Evolutionary conservation across 768 basidiomycete genomes (phyloP), one percentile per base, ranked within the genome.

Genomic region (Lentinula detonsa): DNA sequence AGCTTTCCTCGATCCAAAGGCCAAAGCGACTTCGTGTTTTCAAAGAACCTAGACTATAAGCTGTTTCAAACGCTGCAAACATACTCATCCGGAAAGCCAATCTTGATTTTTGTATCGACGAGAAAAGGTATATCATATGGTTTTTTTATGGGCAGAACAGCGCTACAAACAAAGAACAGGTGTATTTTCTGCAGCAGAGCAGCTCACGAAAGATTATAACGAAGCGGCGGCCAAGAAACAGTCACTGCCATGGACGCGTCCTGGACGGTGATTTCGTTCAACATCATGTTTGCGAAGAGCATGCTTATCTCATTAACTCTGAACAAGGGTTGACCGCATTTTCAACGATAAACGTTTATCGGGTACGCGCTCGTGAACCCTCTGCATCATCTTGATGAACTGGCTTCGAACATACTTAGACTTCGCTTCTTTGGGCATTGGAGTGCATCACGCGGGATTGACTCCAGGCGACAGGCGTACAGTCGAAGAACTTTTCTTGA

Each of bases 381-480:
- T 21, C 18, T 33, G 28, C 5, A 23, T 10, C 3, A 15, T 35
- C 23, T 18, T 21, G 8, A 18, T 3, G 2, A 33, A 28, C 23
- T 43, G 15, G 31, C 9, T 3, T 5, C 34, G 18, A 21, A 13
- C 4, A 8, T 4, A 21, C 34, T 37, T 65, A 87, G 90, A 80
- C 34, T 77, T 95, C 35, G 86, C 85, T n/a, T 70, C 75, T 1
- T 72, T 71, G 57, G 97, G 96, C 1, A 85, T 98, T 52, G 94
- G 93, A 10, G 82, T 93, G 6, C 96, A 99, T 69, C 95, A 98
- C 69, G 96, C 95, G 4, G 96, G 96, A 1, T 73, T 98, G 55
- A 81, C 76, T 11, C 69, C 83, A 46, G 81, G 87, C 28, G 95
- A 98, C 67, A 83, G 95, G 42, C 80, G 80, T 54, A 68, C 79